A percentile compares a stretch with the other conserved stretches of the same genome.
Evolutionary conservation across 2,329 filamentous ascomycete genomes (phyloP).

Genomic region (Phyllosticta citrichinensis): DNA sequence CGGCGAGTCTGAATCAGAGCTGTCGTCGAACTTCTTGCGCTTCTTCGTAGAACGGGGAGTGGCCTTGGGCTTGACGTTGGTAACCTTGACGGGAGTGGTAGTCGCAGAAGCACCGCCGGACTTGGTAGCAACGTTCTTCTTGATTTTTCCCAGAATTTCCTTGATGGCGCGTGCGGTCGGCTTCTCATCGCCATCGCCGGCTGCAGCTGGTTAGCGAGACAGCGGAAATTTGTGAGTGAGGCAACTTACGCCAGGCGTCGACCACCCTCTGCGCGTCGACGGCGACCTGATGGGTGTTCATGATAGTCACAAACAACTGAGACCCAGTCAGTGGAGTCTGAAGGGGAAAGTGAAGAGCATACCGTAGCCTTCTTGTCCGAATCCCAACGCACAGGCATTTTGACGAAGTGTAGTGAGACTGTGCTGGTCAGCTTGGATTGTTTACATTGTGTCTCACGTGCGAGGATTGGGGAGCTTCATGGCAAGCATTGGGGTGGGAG

Average conservation of each 20-base stretch:
- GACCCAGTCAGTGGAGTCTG: not conserved
- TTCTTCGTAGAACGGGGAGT: not conserved
- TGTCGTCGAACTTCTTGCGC: not conserved
- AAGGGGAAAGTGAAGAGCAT: not conserved
- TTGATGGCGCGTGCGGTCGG: conserved; percentile 8
- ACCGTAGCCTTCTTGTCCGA: conserved; percentile 15
- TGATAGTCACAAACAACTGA: conserved; percentile 1
- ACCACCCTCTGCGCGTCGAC: conserved; percentile 2
- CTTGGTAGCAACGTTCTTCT: not conserved
- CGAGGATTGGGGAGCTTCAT: not conserved
- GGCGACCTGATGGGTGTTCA: not conserved
- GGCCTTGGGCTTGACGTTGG: not conserved
- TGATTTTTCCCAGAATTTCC: conserved; percentile 6
- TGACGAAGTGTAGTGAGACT: not conserved
- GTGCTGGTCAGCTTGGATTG: not conserved
- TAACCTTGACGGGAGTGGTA: not conserved
- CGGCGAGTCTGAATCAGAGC: not conserved
- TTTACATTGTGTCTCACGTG: too few species aligned
- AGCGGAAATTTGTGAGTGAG: not conserved
- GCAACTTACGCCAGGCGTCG: conserved; percentile 3
- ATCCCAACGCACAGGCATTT: conserved; percentile 17
- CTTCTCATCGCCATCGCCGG: conserved; percentile 1
- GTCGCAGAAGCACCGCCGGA: not conserved
- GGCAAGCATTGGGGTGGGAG: not conserved
- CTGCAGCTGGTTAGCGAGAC: not conserved